Conservation (phyloP, 768 basidiomycete species). For the Leccinum uliginosum region DNA sequence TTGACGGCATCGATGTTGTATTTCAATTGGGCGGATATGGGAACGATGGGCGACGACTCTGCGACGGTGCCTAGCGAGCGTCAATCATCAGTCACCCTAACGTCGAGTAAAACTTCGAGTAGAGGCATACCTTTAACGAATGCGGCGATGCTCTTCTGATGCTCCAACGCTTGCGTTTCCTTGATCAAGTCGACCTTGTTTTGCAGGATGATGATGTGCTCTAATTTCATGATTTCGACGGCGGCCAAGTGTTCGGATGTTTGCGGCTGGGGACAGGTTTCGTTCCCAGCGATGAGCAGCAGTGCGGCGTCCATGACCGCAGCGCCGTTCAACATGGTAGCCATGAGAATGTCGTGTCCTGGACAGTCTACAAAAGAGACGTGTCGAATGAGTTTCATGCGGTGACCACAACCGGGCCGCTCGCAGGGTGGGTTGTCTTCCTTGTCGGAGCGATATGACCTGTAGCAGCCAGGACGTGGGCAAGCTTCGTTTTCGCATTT, state of each 20-base stretch:
- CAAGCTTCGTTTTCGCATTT: constrained; percentile 94
- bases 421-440: constrained; percentile 94
- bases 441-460: constrained; percentile 90
- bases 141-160: constrained; percentile 90
- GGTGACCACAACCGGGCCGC: constrained; percentile 83
- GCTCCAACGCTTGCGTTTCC: constrained; percentile 89
- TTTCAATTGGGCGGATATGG: constrained; percentile 96
- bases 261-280: constrained; percentile 98
- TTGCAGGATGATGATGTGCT: constrained; percentile 96
- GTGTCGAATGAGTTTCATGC: constrained; percentile 75
- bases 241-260: constrained; percentile 98
- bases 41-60: constrained; percentile 95
- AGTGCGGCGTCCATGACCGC: constrained; percentile 99
- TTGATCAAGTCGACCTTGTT: constrained; percentile 99
- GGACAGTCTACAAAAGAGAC: constrained; percentile 99
- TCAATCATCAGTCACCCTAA: neutral
- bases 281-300: constrained; percentile 93
- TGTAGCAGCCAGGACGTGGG: constrained; percentile 54
- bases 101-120: neutral
- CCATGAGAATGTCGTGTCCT: constrained; percentile 99
- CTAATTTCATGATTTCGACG: constrained; percentile 98
- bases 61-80: constrained; percentile 82
- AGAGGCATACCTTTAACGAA: constrained; percentile 81
- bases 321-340: constrained; percentile 95
- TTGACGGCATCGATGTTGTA: constrained; percentile 99